phyloP scores from a whole-genome alignment of 2,329 filamentous ascomycete genomes.

The Colletotrichum truncatum region DNA sequence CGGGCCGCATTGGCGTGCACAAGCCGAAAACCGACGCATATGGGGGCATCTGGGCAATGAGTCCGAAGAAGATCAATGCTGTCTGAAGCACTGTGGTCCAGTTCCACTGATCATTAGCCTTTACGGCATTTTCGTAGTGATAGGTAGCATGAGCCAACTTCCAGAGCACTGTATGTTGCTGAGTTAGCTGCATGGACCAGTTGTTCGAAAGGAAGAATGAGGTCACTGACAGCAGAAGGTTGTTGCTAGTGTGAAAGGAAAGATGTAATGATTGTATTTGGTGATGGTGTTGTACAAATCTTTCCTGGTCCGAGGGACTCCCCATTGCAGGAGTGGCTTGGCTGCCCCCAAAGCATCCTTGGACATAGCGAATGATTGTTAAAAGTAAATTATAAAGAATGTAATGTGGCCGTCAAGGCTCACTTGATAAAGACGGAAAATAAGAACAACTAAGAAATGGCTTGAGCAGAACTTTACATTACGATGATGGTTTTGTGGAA shows the following conservation, averaged over 20 bases:
- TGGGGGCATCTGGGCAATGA: not conserved
- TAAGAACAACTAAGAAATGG: too few species aligned
- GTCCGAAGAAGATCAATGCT: not conserved
- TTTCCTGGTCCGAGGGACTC: not conserved
- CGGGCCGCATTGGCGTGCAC: not conserved
- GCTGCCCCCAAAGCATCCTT: not conserved
- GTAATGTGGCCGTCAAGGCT: too few species aligned
- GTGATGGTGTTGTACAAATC: not conserved
- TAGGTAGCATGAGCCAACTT: not conserved
- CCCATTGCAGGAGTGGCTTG: not conserved
- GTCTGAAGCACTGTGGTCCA: not conserved
- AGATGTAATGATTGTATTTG: conserved; percentile 1
- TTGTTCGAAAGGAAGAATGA: not conserved
- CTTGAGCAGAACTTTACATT: too few species aligned
- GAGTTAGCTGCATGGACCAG: not conserved
- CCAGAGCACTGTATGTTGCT: not conserved
- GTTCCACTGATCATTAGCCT: not conserved
- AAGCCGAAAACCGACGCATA: not conserved
- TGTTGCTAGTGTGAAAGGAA: not conserved
- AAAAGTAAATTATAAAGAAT: too few species aligned
- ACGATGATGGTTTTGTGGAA: too few species aligned
- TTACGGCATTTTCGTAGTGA: not conserved
- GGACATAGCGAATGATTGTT: not conserved
- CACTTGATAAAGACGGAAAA: too few species aligned
- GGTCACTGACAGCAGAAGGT: not conserved